These are phyloP conservation scores for Populus euphratica DNA, from an alignment of 345 rosid genomes.

Conservation along the genomic window DNA sequence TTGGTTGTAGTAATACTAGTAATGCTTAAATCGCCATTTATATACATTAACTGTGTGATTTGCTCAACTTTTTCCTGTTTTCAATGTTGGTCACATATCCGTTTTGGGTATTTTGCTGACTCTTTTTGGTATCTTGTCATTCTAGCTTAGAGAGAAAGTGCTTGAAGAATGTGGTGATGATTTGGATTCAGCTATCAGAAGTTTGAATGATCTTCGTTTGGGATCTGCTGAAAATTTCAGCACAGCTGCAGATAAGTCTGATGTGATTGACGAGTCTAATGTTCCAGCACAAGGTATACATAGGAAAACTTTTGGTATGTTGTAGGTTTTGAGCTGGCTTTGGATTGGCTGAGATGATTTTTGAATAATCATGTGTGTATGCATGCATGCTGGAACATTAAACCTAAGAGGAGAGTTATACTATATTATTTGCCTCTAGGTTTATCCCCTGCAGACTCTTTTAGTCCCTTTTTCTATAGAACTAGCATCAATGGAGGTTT, in stretches of 20 bases:
- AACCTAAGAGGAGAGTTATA: not conserved
- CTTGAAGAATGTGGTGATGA: constrained; percentile 85
- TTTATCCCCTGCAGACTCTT: not conserved
- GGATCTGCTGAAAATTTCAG: constrained; percentile 45
- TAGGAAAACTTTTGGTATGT: not conserved
- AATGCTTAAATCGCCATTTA: not conserved
- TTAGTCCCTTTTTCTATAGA: not conserved
- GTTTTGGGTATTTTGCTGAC: not conserved
- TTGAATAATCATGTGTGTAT: not conserved
- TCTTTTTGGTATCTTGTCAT: not conserved
- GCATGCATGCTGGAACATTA: not conserved
- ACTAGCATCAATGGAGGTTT: not conserved
- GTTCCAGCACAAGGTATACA: constrained; percentile 48
- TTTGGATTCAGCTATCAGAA: constrained; percentile 78
- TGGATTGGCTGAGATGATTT: not conserved
- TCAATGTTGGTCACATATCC: not conserved
- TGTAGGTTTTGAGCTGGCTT: not conserved
- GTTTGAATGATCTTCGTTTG: constrained; percentile 76
- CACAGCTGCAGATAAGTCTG: constrained; percentile 23
- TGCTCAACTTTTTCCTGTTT: not conserved
- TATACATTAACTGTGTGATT: not conserved
- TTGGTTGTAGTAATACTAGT: not conserved
- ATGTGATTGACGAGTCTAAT: constrained; percentile 27
- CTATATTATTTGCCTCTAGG: not conserved
- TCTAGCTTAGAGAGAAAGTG: constrained; percentile 65